Base-by-base conservation (phyloP, 768 basidiomycete genomes). In the Boletus coccyginus region DNA sequence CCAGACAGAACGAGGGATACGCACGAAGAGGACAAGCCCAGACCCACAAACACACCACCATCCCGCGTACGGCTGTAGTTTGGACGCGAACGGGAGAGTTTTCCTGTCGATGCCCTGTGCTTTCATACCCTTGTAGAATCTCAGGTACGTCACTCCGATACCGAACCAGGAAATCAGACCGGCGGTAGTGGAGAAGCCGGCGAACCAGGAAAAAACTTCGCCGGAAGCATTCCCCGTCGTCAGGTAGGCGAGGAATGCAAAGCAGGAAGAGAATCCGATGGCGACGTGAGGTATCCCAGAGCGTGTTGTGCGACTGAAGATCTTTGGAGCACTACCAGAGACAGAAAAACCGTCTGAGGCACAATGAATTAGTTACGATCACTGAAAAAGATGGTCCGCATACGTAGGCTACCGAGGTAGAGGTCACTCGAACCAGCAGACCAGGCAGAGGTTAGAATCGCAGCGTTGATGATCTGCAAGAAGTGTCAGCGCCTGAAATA, bases 311-410 rank as follows among this genome's bases (percentile, higher is more conserved):
- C 73, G 70, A n/a, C 63, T 46, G 53, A 86, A 84, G 48, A 85
- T 63, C 52, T 69, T 74, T 1, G 85, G 85, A 0, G 83, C 82
- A 51, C 81, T 78, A 1, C 80, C 78, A 17, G 75, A 74, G 50
- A 76, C 58, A 7, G 84, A 78, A 10, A 86, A 75, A 59, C 80
- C 79, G 60, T 84, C 58, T 85, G 73, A 0, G 74, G 57, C 56
- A 27, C 6, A 6, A 60, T 27, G 68, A 3, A 2, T 35, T 35
- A 35, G 11, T 5, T 35, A 12, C 11, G 35, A 5, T 54, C 12
- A 5, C 11, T 12, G 35, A 12, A 35, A 35, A 35, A 27, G 12
- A 35, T 12, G 35, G 35, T 13, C 35, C 5, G 35, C 35, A 13
- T 13, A 35, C 35, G 27, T 27, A 27, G 6, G 6, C 27, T 27